phyloP scores from a whole-genome alignment of 2,329 filamentous ascomycete genomes.

The Phialophora macrospora region DNA sequence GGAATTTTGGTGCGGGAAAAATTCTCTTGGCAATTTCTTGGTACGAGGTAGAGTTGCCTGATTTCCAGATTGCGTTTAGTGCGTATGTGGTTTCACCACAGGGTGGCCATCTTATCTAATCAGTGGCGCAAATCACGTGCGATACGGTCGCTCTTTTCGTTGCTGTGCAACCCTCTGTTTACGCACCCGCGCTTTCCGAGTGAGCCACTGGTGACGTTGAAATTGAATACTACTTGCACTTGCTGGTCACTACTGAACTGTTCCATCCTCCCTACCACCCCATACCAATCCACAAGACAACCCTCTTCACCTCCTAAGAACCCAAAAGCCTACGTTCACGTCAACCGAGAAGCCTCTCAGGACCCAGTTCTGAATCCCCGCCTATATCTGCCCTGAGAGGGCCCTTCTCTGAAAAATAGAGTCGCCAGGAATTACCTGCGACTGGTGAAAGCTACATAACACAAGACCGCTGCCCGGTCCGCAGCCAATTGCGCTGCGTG shows the following conservation, averaged over 20 bases:
- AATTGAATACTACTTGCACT: not conserved
- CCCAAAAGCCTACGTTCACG: constrained; percentile 24
- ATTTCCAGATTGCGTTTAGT: too few relatives aligned
- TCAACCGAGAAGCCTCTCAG: constrained; percentile 38
- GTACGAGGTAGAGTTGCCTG: too few relatives aligned
- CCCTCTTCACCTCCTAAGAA: constrained; percentile 14
- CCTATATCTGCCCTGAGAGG: constrained; percentile 37
- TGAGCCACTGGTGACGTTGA: too few relatives aligned
- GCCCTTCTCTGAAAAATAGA: constrained; percentile 32
- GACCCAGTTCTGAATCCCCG: constrained; percentile 28
- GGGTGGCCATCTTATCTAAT: not conserved
- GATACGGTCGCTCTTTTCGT: not conserved
- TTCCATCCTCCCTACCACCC: constrained; percentile 22
- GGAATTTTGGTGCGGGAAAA: constrained; percentile 1
- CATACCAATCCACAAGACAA: constrained; percentile 18
- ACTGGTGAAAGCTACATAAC: constrained; percentile 36
- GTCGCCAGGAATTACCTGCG: constrained; percentile 35
- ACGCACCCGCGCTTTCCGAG: not conserved
- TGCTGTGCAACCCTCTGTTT: constrained; percentile 15
- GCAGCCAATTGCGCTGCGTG: constrained; percentile 81
- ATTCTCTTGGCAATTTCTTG: not conserved
- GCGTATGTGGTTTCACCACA: too few relatives aligned
- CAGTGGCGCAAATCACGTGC: too few relatives aligned
- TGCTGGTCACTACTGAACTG: constrained; percentile 9
- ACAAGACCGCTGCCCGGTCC: constrained; percentile 67